Percentiles rank a stretch among this genome's conserved stretches.
phyloP scores from a whole-genome alignment of 2,329 filamentous ascomycete species.

The Gnomoniopsis sp. region DNA sequence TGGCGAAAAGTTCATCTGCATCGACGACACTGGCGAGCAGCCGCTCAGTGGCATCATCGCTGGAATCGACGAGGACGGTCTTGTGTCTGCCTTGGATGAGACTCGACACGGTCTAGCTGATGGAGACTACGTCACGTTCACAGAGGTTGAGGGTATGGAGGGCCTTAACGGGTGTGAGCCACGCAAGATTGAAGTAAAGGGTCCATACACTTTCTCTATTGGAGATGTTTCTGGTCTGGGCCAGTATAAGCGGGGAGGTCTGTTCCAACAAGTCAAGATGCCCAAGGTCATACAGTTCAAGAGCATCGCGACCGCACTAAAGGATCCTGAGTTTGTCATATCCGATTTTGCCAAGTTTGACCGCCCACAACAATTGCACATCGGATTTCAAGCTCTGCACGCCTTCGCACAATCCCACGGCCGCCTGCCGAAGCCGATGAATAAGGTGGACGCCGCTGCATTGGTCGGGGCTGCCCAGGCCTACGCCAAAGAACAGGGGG shows the following conservation, averaged over 20 bases:
- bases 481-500: slow-evolving; percentile 69
- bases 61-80: slow-evolving; percentile 80
- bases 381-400: slow-evolving; percentile 90
- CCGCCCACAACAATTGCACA: slow-evolving; percentile 84
- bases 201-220: slow-evolving; percentile 95
- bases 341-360: slow-evolving; percentile 99
- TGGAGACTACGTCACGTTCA: slow-evolving; percentile 93
- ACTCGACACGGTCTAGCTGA: slow-evolving; percentile 93
- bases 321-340: slow-evolving; percentile 83
- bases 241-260: slow-evolving; percentile 80
- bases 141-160: slow-evolving; percentile 91
- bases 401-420: slow-evolving; percentile 75
- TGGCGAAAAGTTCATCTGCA: slow-evolving; percentile 86
- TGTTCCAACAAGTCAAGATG: slow-evolving; percentile 98
- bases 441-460: slow-evolving; percentile 77
- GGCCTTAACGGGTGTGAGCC: slow-evolving; percentile 78
- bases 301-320: slow-evolving; percentile 70
- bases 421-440: slow-evolving; percentile 76
- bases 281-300: slow-evolving; percentile 91
- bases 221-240: slow-evolving; percentile 87
- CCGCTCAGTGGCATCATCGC: slow-evolving; percentile 85
- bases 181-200: slow-evolving; percentile 89
- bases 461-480: slow-evolving; percentile 72
- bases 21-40: slow-evolving; percentile 87
- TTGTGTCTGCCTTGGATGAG: slow-evolving; percentile 92